Evolutionary conservation across 371 early-diverging fungal species (phyloP).

Genomic region (Mortierella sp.): DNA sequence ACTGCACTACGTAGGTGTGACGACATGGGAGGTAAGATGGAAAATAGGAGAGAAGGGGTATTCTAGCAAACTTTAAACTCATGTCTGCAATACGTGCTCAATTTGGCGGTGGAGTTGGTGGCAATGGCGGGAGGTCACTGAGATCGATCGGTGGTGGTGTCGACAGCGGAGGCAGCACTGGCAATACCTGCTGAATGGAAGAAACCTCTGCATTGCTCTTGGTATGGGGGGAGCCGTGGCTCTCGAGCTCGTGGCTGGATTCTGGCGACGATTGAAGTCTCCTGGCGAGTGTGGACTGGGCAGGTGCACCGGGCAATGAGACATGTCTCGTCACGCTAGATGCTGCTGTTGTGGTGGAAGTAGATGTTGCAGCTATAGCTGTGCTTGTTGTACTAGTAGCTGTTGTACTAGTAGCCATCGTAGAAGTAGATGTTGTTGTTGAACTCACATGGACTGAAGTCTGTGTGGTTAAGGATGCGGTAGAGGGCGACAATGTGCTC

Average conservation of each 20-base stretch:
- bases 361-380: too few species aligned
- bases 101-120: slow-evolving; percentile 46
- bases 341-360: too few species aligned
- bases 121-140: slow-evolving; percentile 24
- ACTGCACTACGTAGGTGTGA: too few species aligned
- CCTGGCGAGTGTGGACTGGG: not conserved
- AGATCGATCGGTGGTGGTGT: slow-evolving; percentile 11
- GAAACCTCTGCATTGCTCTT: not conserved
- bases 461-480: too few species aligned
- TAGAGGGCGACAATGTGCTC: slow-evolving; percentile 5
- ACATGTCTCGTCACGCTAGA: too few species aligned
- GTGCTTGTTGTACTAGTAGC: too few species aligned
- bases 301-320: not conserved
- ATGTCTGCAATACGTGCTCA: too few species aligned
- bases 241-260: not conserved
- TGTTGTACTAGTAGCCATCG: not conserved
- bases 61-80: too few species aligned
- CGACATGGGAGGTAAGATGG: too few species aligned
- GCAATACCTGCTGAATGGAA: slow-evolving; percentile 17
- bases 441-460: too few species aligned
- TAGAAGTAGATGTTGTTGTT: slow-evolving; percentile 4
- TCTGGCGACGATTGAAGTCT: not conserved
- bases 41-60: not conserved
- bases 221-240: not conserved
- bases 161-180: slow-evolving; percentile 24